These are phyloP conservation scores for Ceratobasidium sp. DNA, from an alignment of 1,284 basidiomycete genomes.

Conservation along the genomic window DNA sequence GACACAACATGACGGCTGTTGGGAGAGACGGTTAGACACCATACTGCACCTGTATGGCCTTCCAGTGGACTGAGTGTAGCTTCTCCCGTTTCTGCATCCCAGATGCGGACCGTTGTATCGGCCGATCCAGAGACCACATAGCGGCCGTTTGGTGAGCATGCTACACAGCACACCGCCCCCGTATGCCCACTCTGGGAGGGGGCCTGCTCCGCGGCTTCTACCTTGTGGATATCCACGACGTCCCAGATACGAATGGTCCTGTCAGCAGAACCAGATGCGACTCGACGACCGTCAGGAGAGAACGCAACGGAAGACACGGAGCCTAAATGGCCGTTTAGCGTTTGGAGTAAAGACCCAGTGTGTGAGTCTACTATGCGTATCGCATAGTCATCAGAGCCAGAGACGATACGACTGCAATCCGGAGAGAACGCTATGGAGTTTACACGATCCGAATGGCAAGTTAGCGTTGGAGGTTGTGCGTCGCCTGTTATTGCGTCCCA, in stretches of 20 bases:
- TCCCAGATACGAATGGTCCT: constrained; percentile 39
- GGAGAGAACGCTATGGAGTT: not conserved
- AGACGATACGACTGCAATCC: not conserved
- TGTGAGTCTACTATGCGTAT: too few relatives aligned
- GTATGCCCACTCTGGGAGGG: too few relatives aligned
- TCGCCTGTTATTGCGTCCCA: constrained; percentile 37
- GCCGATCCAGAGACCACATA: not conserved
- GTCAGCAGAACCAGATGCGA: not conserved
- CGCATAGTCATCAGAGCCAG: not conserved
- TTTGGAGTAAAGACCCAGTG: too few relatives aligned
- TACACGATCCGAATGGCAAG: not conserved
- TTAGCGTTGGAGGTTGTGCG: not conserved
- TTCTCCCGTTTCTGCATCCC: constrained; percentile 25
- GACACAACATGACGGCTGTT: constrained; percentile 30
- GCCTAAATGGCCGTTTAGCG: too few relatives aligned
- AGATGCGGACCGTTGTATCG: constrained; percentile 33
- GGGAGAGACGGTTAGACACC: not conserved
- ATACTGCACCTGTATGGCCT: not conserved
- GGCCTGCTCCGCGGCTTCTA: too few relatives aligned
- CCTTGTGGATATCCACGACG: not conserved
- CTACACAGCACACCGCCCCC: too few relatives aligned
- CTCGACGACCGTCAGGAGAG: too few relatives aligned
- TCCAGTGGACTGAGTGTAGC: not conserved
- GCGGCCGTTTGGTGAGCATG: too few relatives aligned
- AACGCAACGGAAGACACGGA: too few relatives aligned